Evolutionary conservation across 768 basidiomycete genomes (phyloP).

Genomic region (Lactarius sp.): DNA sequence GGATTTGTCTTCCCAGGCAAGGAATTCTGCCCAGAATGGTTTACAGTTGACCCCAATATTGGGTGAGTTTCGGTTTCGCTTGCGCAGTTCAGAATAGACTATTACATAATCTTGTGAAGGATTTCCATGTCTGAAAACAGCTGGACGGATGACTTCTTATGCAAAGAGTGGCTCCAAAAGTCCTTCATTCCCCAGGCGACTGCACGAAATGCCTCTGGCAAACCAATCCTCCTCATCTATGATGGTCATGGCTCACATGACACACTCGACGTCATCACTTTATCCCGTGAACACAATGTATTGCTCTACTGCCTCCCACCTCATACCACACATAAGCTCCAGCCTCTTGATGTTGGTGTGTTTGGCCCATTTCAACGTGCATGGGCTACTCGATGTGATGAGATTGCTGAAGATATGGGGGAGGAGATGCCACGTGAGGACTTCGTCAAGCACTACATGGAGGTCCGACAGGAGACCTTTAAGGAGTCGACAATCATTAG

Average conservation of each 20-base stretch:
- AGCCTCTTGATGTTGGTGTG: conserved; percentile 8
- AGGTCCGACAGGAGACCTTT: not conserved
- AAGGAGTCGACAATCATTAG: not conserved
- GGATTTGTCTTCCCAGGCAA: not conserved
- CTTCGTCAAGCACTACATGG: not conserved
- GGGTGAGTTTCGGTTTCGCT: no score
- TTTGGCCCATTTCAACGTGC: no score
- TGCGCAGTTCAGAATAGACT: no score
- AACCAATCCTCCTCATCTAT: conserved; percentile 6
- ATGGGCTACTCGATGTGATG: no score
- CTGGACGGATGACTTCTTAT: conserved; percentile 5
- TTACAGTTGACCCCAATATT: not conserved
- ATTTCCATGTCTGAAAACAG: not conserved
- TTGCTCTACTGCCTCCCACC: not conserved
- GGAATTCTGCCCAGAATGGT: not conserved
- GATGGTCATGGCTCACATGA: conserved; percentile 13
- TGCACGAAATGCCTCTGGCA: not conserved
- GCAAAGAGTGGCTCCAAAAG: not conserved
- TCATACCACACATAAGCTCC: not conserved
- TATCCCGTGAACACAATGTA: no score
- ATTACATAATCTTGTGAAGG: no score
- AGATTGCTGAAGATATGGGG: not conserved
- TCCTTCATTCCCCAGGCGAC: conserved; percentile 6
- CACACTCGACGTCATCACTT: no score
- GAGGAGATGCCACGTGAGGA: not conserved